Conservation (phyloP, 1,284 basidiomycete genomes). For the Naganishia sp. region DNA sequence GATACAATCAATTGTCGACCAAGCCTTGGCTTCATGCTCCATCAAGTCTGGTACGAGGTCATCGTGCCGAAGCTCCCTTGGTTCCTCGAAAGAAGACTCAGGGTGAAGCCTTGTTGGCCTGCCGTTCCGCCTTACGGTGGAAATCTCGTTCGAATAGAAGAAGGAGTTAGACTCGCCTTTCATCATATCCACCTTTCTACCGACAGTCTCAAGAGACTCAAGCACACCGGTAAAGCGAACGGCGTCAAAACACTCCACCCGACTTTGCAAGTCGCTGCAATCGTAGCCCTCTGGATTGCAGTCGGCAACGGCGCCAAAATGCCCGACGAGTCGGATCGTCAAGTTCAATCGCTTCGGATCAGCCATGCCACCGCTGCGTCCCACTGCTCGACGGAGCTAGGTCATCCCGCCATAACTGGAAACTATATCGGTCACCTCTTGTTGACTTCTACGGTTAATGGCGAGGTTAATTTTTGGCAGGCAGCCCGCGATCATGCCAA, state of each 20-base stretch:
- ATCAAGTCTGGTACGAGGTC: constrained; percentile 40
- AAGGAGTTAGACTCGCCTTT: constrained; percentile 14
- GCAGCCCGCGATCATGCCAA: constrained; percentile 25
- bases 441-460: constrained; percentile 26
- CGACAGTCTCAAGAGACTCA: constrained; percentile 34
- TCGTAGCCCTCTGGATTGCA: constrained; percentile 40
- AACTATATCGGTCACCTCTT: constrained; percentile 41
- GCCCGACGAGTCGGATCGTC: constrained; percentile 33
- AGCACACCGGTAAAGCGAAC: constrained; percentile 33
- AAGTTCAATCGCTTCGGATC: neutral
- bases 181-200: constrained; percentile 32
- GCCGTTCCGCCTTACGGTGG: neutral
- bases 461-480: constrained; percentile 38
- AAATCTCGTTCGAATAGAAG: neutral
- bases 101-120: constrained; percentile 39
- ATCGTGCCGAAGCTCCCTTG: constrained; percentile 42
- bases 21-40: constrained; percentile 33
- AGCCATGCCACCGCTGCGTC: neutral
- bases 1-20: constrained; percentile 10
- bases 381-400: constrained; percentile 33
- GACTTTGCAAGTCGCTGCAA: constrained; percentile 39
- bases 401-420: constrained; percentile 40
- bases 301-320: neutral
- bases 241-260: constrained; percentile 44
- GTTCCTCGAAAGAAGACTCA: constrained; percentile 39